phyloP scores from a whole-genome alignment of 1,284 basidiomycete genomes.

The Fereydounia khargensis region DNA sequence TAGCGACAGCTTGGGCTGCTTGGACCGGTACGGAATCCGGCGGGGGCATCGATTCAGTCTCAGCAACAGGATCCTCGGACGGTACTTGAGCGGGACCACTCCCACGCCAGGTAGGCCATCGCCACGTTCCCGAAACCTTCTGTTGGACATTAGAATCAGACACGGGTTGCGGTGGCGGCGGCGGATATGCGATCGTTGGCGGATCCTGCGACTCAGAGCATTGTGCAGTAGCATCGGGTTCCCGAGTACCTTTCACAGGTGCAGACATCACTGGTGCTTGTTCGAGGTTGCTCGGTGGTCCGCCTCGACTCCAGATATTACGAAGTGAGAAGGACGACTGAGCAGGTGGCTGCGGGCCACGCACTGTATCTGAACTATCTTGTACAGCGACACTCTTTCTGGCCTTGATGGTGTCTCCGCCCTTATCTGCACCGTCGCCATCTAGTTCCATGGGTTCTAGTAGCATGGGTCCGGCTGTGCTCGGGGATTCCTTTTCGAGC shows the following conservation, averaged over 20 bases:
- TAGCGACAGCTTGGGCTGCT: background rate
- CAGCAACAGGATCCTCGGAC: slow-evolving; percentile 2
- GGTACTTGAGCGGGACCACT: slow-evolving; percentile 5
- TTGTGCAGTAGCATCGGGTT: too few relatives aligned
- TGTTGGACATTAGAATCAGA: background rate
- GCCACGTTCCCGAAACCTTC: slow-evolving; percentile 6
- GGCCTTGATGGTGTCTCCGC: background rate
- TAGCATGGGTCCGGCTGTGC: background rate
- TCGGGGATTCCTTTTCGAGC: background rate
- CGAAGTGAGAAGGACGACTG: background rate
- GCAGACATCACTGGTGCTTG: too few relatives aligned
- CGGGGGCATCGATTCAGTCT: slow-evolving; percentile 8
- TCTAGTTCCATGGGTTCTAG: background rate
- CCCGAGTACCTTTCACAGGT: too few relatives aligned
- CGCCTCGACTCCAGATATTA: background rate
- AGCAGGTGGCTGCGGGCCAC: background rate
- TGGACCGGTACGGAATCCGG: background rate
- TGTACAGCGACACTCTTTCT: background rate
- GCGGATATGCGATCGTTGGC: background rate
- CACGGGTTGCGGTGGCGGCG: background rate
- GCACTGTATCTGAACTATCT: too few relatives aligned
- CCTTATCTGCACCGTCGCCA: background rate
- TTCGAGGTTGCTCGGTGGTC: background rate
- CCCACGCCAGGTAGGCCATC: slow-evolving; percentile 23
- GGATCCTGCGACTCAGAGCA: too few relatives aligned